Conservation (phyloP, 176 grass and related monocot genomes). For the Canna indica region DNA sequence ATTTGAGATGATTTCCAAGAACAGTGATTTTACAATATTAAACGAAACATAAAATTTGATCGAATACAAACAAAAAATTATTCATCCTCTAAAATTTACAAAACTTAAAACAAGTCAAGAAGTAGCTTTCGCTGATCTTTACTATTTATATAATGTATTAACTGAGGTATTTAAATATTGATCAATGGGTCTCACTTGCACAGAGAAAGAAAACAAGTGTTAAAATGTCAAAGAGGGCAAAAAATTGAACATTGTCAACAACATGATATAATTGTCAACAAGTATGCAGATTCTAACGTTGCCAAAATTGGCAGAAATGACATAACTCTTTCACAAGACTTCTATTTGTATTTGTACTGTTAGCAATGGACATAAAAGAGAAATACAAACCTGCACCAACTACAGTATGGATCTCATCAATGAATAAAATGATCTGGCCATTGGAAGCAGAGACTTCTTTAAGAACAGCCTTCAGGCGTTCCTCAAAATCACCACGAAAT, state of each 20-base stretch:
- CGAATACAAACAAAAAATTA: neutral
- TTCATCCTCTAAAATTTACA: no score
- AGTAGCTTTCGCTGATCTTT: no score
- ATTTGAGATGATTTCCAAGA: neutral
- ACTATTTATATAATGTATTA: no score
- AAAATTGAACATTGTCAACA: no score
- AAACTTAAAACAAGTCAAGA: neutral
- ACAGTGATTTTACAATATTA: neutral
- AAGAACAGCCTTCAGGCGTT: constrained; percentile 85
- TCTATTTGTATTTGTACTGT: neutral
- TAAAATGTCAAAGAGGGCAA: no score
- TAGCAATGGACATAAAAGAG: neutral
- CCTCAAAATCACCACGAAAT: constrained; percentile 81
- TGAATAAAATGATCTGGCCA: constrained; percentile 93
- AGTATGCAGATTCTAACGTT: no score
- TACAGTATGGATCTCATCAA: constrained; percentile 77
- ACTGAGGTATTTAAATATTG: no score
- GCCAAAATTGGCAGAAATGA: no score
- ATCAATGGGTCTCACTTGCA: no score
- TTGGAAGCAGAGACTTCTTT: constrained; percentile 91
- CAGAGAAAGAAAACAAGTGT: no score
- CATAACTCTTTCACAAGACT: neutral
- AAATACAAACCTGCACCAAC: constrained; percentile 80
- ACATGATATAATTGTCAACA: no score
- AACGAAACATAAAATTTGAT: no score